phyloP scores from a whole-genome alignment of 2,329 filamentous ascomycete genomes.

The Penicillium brasilianum region DNA sequence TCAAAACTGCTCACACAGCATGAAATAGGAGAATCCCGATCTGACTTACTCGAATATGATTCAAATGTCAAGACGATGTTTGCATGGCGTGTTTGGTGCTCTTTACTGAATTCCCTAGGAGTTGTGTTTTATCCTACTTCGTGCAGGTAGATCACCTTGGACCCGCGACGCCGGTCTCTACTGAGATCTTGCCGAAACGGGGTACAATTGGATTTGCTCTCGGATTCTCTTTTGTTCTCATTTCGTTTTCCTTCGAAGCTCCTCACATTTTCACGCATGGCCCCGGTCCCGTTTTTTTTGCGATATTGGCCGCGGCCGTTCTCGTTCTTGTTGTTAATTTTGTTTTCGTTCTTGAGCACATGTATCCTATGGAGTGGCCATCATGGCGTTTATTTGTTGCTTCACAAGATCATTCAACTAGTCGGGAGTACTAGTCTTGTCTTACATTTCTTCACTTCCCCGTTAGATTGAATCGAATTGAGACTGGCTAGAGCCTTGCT shows the following conservation, averaged over 20 bases:
- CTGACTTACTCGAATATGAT: conserved; percentile 24
- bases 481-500: conserved; percentile 10
- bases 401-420: conserved; percentile 26
- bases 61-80: conserved; percentile 30
- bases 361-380: conserved; percentile 37
- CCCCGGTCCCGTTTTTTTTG: conserved; percentile 11
- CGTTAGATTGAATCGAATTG: conserved; percentile 25
- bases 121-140: conserved; percentile 15
- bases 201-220: conserved; percentile 18
- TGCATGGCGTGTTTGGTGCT: conserved; percentile 30
- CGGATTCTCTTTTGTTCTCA: conserved; percentile 8
- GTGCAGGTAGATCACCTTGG: conserved; percentile 11
- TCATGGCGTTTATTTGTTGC: conserved; percentile 25
- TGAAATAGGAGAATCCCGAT: conserved; percentile 20
- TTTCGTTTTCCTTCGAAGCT: conserved; percentile 16
- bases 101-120: conserved; percentile 13
- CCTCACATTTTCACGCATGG: conserved; percentile 11
- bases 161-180: not conserved
- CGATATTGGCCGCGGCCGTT: conserved; percentile 2
- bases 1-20: conserved; percentile 13
- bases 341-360: conserved; percentile 24
- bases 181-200: not conserved
- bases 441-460: conserved; percentile 7
- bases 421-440: conserved; percentile 20
- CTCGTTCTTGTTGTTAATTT: conserved; percentile 14